Percentiles rank a stretch among this genome's conserved stretches.
Evolutionary conservation across 495 filamentous ascomycete species (phyloP).

Genomic region (Apiosordaria backusii): DNA sequence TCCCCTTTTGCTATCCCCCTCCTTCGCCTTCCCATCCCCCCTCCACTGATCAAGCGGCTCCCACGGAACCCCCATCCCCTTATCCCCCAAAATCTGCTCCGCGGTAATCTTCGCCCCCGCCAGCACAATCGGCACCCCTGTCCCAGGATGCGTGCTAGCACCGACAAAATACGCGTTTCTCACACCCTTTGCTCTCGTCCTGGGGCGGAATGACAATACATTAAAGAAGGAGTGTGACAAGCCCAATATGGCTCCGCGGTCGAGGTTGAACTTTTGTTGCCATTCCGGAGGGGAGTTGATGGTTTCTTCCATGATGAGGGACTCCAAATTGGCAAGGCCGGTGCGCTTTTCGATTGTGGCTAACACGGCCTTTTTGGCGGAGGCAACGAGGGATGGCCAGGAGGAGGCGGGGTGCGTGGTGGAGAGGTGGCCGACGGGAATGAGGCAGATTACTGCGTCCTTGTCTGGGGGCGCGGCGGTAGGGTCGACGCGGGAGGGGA

Average conservation of each 20-base stretch:
- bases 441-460: slow-evolving; percentile 61
- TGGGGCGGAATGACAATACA: slow-evolving; percentile 61
- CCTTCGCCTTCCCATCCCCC: slow-evolving; percentile 8
- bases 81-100: slow-evolving; percentile 52
- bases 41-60: not conserved
- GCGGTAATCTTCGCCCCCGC: slow-evolving; percentile 60
- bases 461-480: slow-evolving; percentile 59
- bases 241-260: slow-evolving; percentile 66
- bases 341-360: slow-evolving; percentile 54
- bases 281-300: slow-evolving; percentile 61
- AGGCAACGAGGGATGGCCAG: slow-evolving; percentile 51
- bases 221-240: slow-evolving; percentile 68
- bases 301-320: slow-evolving; percentile 52
- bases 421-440: slow-evolving; percentile 61
- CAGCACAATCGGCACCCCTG: slow-evolving; percentile 66
- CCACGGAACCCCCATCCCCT: slow-evolving; percentile 43
- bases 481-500: slow-evolving; percentile 61
- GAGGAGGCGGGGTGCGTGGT: slow-evolving; percentile 46
- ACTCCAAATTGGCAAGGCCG: slow-evolving; percentile 40
- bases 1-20: not conserved
- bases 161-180: slow-evolving; percentile 61
- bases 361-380: slow-evolving; percentile 52
- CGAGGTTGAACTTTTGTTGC: slow-evolving; percentile 63
- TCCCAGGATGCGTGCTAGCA: slow-evolving; percentile 67
- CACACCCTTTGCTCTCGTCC: slow-evolving; percentile 50